Base-by-base conservation (phyloP, 495 filamentous ascomycete species). In the Bacidia rubella region DNA sequence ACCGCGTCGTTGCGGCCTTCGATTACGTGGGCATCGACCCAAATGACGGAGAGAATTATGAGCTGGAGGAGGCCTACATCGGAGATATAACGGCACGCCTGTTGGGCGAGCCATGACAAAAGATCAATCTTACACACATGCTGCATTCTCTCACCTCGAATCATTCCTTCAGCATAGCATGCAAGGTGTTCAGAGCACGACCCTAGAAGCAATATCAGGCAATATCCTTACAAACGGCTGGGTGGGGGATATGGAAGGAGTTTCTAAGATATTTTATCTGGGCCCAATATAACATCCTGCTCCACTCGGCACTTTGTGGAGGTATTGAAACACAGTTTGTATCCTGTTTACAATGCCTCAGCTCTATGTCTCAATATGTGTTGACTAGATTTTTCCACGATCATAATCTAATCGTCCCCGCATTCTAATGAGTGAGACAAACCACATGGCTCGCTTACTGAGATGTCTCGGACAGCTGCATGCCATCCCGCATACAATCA, bases 11-110 rank as follows among this genome's bases (percentile, higher is more conserved):
- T 4, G 76, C 79, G 20, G 87, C 89, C 2, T 90, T 98, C 58
- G 76, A 81, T 54, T 85, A 72, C 50, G 84, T 90, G 15, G 85
- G 87, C 1, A 88, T 95, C 54, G 83, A 90, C 54, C 76, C 75
- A 21, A 83, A 79, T 52, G 78, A 75, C 23, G 86, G 86, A 0
- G 75, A 86, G 57, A 84, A 90, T 62, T 88, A 90, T 65, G 81
- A 86, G 60, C 70, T 93, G 39, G 86, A 89, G 58, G 85, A 87
- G 56, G 87, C 81, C 5, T 87, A 85, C 58, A 86, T 90, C 77
- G 88, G 85, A 12, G 88, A 95, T 62, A 84, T 95, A 56, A 93
- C 87, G 9, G 85, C 86, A 41, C 73, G 84, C 54, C 75, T 95
- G 17, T 76, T 95, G 39, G 86, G 86, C 40, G 89, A 95, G 66